These are phyloP conservation scores for Acrasis kona DNA, from an alignment of 78 protist genomes.

Conservation along the genomic window DNA sequence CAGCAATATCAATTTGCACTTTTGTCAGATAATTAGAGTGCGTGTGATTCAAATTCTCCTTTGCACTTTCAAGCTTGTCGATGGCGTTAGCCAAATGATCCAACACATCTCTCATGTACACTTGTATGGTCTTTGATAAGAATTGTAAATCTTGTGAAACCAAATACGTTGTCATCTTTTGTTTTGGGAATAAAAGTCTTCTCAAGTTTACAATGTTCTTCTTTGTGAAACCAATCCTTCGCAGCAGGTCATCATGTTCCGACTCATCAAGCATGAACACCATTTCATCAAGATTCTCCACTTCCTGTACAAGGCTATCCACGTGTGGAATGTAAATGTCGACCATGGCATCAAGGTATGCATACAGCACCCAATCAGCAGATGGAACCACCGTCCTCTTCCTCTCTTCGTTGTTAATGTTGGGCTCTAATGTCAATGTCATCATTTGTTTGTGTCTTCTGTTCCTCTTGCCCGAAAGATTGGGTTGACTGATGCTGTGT, in stretches of 20 bases:
- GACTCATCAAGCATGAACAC: neutral
- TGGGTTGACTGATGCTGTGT: neutral
- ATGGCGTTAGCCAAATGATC: neutral
- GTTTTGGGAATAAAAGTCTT: conserved; percentile 2
- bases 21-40: conserved; percentile 15
- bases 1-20: neutral
- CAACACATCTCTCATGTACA: conserved; percentile 3
- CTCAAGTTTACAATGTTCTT: neutral
- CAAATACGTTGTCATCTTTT: neutral
- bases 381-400: neutral
- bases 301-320: neutral
- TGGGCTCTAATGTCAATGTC: neutral
- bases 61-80: neutral
- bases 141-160: neutral
- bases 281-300: conserved; percentile 15
- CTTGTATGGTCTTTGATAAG: neutral
- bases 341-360: conserved; percentile 7
- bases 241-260: conserved; percentile 9
- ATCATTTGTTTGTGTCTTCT: neutral
- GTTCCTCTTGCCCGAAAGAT: neutral
- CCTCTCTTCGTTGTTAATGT: neutral
- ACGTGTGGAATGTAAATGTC: neutral
- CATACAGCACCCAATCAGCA: conserved; percentile 14
- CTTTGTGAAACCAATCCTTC: conserved; percentile 1
- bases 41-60: neutral